phyloP scores from a whole-genome alignment of 805 yeast species.

The Metschnikowia koreensis region DNA sequence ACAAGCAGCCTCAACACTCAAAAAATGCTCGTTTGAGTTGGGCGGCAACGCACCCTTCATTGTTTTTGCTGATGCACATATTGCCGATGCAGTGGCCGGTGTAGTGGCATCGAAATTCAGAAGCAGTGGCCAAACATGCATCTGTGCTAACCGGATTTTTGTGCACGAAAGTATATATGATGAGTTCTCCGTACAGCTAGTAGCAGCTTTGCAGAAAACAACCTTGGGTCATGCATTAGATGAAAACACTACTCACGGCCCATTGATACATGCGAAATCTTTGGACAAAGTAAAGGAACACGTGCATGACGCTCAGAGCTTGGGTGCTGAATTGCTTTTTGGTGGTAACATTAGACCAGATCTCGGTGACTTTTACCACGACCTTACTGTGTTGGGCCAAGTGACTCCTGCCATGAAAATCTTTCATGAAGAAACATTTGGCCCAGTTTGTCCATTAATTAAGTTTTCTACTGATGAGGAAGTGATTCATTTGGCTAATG shows the following conservation, averaged over 20 bases:
- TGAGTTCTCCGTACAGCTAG: constrained; percentile 15
- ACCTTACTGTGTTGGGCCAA: constrained; percentile 64
- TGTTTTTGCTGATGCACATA: constrained; percentile 20
- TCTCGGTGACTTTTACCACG: constrained; percentile 63
- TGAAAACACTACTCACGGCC: constrained; percentile 67
- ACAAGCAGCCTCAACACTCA: constrained; percentile 18
- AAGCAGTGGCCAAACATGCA: constrained; percentile 22
- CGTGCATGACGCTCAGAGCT: constrained; percentile 60
- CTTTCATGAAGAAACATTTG: constrained; percentile 73
- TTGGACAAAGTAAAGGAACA: constrained; percentile 60
- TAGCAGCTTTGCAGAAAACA: constrained; percentile 15
- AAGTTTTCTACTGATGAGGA: constrained; percentile 64
- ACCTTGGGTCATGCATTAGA: constrained; percentile 66
- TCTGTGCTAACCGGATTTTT: constrained; percentile 21
- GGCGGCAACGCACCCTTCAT: constrained; percentile 24
- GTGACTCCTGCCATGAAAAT: constrained; percentile 58
- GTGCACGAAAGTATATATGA: constrained; percentile 20
- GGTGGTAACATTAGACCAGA: constrained; percentile 60
- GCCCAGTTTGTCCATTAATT: constrained; percentile 73
- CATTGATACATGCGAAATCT: constrained; percentile 64
- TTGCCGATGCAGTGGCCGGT: constrained; percentile 21
- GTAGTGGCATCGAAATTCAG: constrained; percentile 21
- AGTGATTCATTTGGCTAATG: constrained; percentile 61
- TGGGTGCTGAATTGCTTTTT: constrained; percentile 60
- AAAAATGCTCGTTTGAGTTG: constrained; percentile 21